Conservation (phyloP, 371 early-diverging fungal genomes). For the Haplosporangium sp. region DNA sequence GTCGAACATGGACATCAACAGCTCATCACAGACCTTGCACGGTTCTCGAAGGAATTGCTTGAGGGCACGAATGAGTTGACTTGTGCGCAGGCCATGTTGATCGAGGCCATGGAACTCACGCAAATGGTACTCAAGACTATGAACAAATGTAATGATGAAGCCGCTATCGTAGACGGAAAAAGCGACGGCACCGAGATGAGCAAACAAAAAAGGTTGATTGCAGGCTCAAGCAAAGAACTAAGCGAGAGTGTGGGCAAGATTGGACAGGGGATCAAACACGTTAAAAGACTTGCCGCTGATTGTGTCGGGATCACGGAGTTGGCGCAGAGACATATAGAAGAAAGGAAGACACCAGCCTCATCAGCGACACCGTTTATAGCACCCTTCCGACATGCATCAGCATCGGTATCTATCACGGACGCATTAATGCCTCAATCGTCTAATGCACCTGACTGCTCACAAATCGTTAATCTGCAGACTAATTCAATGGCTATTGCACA, state of each 20-base stretch:
- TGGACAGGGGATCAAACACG: conserved; percentile 25
- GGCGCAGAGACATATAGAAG: conserved; percentile 3
- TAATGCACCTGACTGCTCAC: background rate
- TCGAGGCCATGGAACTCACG: conserved; percentile 29
- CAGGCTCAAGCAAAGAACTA: conserved; percentile 15
- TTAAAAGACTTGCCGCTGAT: conserved; percentile 32
- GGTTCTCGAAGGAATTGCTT: conserved; percentile 32
- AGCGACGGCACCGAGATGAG: background rate
- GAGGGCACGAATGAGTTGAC: conserved; percentile 31
- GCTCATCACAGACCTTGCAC: conserved; percentile 10
- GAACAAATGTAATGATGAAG: background rate
- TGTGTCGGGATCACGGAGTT: conserved; percentile 42
- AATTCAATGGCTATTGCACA: too few species aligned
- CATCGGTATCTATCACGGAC: background rate
- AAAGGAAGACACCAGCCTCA: background rate
- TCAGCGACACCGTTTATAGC: background rate
- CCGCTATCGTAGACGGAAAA: background rate
- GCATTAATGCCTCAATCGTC: background rate
- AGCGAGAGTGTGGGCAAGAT: conserved; percentile 12
- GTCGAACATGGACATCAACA: conserved; percentile 23
- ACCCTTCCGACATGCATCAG: background rate
- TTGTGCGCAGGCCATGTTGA: conserved; percentile 34
- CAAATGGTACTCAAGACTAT: conserved; percentile 5
- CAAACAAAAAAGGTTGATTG: conserved; percentile 13
- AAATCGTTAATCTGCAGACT: background rate